phyloP scores from a whole-genome alignment of 2,329 filamentous ascomycete genomes.

The Sclerotinia trifoliorum region DNA sequence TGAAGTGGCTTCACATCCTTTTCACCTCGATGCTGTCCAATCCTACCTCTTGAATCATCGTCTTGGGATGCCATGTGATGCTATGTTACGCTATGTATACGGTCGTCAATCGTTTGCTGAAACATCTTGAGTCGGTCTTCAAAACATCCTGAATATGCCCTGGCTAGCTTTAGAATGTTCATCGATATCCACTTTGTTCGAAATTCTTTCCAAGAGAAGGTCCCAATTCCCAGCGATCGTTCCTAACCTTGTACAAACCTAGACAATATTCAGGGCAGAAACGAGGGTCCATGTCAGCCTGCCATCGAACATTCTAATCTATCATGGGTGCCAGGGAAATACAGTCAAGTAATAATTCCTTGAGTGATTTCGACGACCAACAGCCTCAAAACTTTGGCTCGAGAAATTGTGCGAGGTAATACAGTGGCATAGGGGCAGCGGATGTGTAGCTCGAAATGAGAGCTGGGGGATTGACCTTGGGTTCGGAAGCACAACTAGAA shows the following conservation, averaged over 20 bases:
- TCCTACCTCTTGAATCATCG: not conserved
- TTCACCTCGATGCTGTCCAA: constrained; percentile 17
- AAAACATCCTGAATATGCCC: constrained; percentile 13
- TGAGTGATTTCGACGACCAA: not conserved
- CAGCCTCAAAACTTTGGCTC: constrained; percentile 15
- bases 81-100: constrained; percentile 15
- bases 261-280: constrained; percentile 19
- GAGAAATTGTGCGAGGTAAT: not conserved
- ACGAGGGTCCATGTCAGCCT: constrained; percentile 17
- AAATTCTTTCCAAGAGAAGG: constrained; percentile 20
- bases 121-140: constrained; percentile 25
- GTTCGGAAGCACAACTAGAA: constrained; percentile 10
- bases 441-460: constrained; percentile 5
- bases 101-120: constrained; percentile 21
- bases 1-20: constrained; percentile 16
- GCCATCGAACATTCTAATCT: constrained; percentile 18
- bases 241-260: constrained; percentile 22
- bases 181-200: constrained; percentile 22
- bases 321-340: constrained; percentile 1
- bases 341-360: not conserved
- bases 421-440: constrained; percentile 2
- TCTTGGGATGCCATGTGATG: constrained; percentile 5
- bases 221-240: constrained; percentile 27
- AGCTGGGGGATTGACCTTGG: constrained; percentile 9
- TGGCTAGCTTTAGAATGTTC: constrained; percentile 17